Evolutionary conservation across 78 protist species (phyloP).

Genomic region (Bigelowiella natans): DNA sequence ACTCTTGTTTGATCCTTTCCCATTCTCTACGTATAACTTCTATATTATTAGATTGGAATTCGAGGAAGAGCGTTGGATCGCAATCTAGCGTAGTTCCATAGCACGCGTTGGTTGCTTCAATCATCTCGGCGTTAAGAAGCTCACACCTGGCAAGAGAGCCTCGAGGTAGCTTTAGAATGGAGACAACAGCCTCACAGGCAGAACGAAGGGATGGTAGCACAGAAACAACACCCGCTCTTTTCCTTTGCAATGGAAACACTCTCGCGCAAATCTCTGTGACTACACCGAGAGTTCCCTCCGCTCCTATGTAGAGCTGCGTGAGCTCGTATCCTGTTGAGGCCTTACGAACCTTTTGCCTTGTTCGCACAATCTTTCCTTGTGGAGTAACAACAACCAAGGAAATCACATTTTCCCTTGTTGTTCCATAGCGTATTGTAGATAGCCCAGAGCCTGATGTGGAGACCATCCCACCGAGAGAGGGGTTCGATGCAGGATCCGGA

Average conservation of each 20-base stretch:
- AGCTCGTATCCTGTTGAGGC: slow-evolving; percentile 45
- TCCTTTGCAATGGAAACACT: background rate
- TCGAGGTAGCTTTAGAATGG: slow-evolving; percentile 35
- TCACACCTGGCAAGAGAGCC: slow-evolving; percentile 58
- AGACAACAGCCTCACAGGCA: background rate
- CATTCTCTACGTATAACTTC: no score
- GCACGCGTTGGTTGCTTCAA: slow-evolving; percentile 50
- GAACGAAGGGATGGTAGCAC: background rate
- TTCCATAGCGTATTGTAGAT: slow-evolving; percentile 57
- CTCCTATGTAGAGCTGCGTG: slow-evolving; percentile 60
- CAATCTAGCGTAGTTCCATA: slow-evolving; percentile 5
- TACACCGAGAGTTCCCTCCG: slow-evolving; percentile 79
- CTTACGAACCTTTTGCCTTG: background rate
- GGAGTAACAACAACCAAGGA: slow-evolving; percentile 27
- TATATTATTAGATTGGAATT: slow-evolving; percentile 51
- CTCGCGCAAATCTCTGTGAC: slow-evolving; percentile 35
- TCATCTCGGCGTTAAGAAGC: slow-evolving; percentile 44
- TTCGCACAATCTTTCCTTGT: background rate
- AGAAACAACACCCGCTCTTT: background rate
- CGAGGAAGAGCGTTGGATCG: slow-evolving; percentile 61
- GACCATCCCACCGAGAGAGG: slow-evolving; percentile 71
- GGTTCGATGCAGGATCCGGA: slow-evolving; percentile 71
- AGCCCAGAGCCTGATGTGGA: slow-evolving; percentile 65
- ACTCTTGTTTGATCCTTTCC: no score
- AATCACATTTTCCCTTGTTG: slow-evolving; percentile 65